Evolutionary conservation across 768 basidiomycete species (phyloP), one percentile per base, ranked within the genome.

Genomic region (Boletus vinaceobasis): DNA sequence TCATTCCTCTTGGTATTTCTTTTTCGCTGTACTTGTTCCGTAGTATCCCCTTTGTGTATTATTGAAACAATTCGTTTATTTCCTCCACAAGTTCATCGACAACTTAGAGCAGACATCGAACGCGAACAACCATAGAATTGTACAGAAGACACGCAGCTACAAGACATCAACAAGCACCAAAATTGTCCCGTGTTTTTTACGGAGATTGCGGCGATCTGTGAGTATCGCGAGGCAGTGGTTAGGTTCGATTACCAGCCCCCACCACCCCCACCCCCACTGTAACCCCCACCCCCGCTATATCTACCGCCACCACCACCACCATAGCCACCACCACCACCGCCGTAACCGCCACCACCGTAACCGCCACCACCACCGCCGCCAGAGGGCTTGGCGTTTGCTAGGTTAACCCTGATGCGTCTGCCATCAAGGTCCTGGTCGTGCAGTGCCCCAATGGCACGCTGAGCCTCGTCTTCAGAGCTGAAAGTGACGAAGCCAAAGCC

Each of bases 401-500:
- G 56, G 74, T 81, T 82, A 56, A 83, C 81, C 59, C 75, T 78
- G 71, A 83, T 61, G 42, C 77, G 71, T 52, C 82, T 78, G 52
- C 81, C 80, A 63, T 83, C 82, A 13, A 83, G 70, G 0, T 81
- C 80, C 59, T 77, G 75, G 7, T 83, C 82, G 65, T 83, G 67
- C 67, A 81, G 62, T 43, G 48, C 65, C 7, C 26, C 9, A 64
- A 83, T 80, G 36, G 81, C 79, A 53, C 69, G 66, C 1, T 81
- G 55, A 52, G 81, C 81, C 61, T 80, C 72, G 0, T 43, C 40
- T 3, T 31, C 3, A 53, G 45, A 43, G 43, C n/a, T 19, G 39
- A 67, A 75, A 39, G 75, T 79, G 59, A 82, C 81, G 60, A 82
- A 82, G 53, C 80, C 81, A 69, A 82, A 82, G 58, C 81, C 81